Conservation (phyloP, 768 basidiomycete species). For the Mycena chlorophos region DNA sequence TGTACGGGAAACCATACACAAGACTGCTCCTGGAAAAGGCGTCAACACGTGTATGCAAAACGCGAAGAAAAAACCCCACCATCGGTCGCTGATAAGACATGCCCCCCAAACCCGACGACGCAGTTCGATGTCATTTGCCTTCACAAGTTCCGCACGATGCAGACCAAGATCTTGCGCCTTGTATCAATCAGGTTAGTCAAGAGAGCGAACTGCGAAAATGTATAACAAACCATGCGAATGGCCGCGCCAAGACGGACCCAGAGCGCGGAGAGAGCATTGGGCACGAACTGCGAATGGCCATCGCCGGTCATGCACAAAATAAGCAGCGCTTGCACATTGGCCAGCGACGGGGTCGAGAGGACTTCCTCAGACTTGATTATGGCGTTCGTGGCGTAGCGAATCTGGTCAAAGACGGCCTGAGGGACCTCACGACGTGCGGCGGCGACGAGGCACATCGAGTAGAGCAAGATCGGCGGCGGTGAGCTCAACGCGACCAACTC, state of each 20-base stretch:
- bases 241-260: conserved; percentile 87
- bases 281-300: conserved; percentile 86
- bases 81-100: conserved; percentile 93
- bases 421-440: conserved; percentile 83
- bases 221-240: conserved; percentile 77
- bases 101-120: conserved; percentile 90
- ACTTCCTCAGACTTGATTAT: conserved; percentile 91
- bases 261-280: conserved; percentile 80
- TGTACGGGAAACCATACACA: conserved; percentile 89
- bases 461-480: conserved; percentile 81
- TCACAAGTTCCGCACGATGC: conserved; percentile 87
- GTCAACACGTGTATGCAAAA: conserved; percentile 5
- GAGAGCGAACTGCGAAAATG: background rate
- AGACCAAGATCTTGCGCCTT: conserved; percentile 96
- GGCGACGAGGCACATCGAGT: conserved; percentile 92
- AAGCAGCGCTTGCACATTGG: conserved; percentile 85
- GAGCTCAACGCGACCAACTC: conserved; percentile 81
- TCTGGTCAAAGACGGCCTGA: conserved; percentile 83
- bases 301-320: conserved; percentile 88
- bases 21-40: conserved; percentile 70
- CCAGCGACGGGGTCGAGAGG: conserved; percentile 79
- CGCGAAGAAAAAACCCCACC: conserved; percentile 48
- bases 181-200: conserved; percentile 8
- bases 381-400: conserved; percentile 83
- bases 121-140: conserved; percentile 74